Percentiles rank a stretch among this genome's conserved stretches.
Conservation (phyloP, 1,284 basidiomycete species). For the Cutaneotrichosporon sp. region DNA sequence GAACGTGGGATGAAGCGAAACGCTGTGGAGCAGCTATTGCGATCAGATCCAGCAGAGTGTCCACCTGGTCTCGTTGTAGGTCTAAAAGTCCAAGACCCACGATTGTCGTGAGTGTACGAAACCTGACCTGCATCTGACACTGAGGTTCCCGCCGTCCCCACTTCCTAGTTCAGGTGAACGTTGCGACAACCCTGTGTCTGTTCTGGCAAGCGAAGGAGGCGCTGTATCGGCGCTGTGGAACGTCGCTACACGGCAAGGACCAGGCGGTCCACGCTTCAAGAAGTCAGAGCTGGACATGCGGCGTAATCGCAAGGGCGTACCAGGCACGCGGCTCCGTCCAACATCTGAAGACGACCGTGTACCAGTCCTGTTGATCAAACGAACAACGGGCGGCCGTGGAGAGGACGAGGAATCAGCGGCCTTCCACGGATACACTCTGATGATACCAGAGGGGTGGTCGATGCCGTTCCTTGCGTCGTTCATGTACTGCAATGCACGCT, state of each 20-base stretch:
- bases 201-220: too few species aligned
- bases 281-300: slow-evolving; percentile 80
- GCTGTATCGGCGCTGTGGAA: slow-evolving; percentile 58
- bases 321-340: slow-evolving; percentile 64
- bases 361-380: slow-evolving; percentile 73
- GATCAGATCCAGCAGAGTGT: slow-evolving; percentile 61
- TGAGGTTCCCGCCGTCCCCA: slow-evolving; percentile 29
- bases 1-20: slow-evolving; percentile 59
- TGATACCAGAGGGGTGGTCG: slow-evolving; percentile 77
- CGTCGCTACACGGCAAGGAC: slow-evolving; percentile 26
- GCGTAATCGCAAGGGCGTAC: slow-evolving; percentile 65
- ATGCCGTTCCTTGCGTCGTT: slow-evolving; percentile 82
- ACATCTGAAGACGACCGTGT: slow-evolving; percentile 69
- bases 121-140: too few species aligned
- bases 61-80: slow-evolving; percentile 71
- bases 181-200: too few species aligned
- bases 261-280: slow-evolving; percentile 57
- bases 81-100: slow-evolving; percentile 69
- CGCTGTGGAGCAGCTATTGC: slow-evolving; percentile 62
- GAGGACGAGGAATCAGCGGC: slow-evolving; percentile 18
- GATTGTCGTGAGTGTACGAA: slow-evolving; percentile 30
- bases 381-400: slow-evolving; percentile 53
- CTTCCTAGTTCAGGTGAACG: neutral
- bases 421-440: slow-evolving; percentile 75
- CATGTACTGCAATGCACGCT: slow-evolving; percentile 68